A percentile compares a stretch with the other conserved stretches of the same genome.
phyloP scores from a whole-genome alignment of 352 stramenopile species.

The Globisporangium emineosum region DNA sequence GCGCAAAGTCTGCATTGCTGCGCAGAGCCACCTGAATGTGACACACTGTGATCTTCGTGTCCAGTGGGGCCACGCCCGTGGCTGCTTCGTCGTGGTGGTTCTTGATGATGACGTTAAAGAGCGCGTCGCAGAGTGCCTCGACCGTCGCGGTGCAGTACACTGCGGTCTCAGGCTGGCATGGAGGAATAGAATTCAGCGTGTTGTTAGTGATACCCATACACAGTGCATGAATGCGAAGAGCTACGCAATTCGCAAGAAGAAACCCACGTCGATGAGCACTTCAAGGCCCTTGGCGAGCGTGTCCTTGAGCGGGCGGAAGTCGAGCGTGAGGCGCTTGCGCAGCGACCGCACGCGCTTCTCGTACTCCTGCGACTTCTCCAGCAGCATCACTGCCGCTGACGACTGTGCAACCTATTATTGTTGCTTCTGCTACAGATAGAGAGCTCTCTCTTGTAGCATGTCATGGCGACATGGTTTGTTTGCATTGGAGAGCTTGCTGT shows the following conservation, averaged over 20 bases:
- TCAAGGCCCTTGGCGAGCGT: conserved; percentile 46
- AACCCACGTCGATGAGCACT: conserved; percentile 43
- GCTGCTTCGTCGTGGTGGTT: conserved; percentile 32
- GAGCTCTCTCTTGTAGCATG: too few species aligned
- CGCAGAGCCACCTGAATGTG: conserved; percentile 54
- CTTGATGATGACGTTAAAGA: conserved; percentile 48
- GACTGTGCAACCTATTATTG: neutral
- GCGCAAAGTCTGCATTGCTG: conserved; percentile 35
- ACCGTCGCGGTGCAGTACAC: conserved; percentile 51
- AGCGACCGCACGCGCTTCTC: conserved; percentile 42
- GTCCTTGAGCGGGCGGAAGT: conserved; percentile 48
- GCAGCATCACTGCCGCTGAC: conserved; percentile 17
- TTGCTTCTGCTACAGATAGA: neutral
- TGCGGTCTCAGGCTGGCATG: conserved; percentile 39
- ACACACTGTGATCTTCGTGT: conserved; percentile 52
- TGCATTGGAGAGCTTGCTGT: neutral
- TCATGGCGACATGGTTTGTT: neutral
- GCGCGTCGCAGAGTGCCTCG: conserved; percentile 48
- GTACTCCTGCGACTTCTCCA: conserved; percentile 29
- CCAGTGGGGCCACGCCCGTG: conserved; percentile 25
- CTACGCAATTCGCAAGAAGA: neutral
- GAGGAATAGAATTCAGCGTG: neutral
- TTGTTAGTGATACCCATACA: neutral
- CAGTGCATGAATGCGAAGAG: neutral
- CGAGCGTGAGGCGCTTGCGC: conserved; percentile 46